These are phyloP conservation scores for Starmerella sp. DNA, from an alignment of 805 yeast genomes.

Conservation along the genomic window DNA sequence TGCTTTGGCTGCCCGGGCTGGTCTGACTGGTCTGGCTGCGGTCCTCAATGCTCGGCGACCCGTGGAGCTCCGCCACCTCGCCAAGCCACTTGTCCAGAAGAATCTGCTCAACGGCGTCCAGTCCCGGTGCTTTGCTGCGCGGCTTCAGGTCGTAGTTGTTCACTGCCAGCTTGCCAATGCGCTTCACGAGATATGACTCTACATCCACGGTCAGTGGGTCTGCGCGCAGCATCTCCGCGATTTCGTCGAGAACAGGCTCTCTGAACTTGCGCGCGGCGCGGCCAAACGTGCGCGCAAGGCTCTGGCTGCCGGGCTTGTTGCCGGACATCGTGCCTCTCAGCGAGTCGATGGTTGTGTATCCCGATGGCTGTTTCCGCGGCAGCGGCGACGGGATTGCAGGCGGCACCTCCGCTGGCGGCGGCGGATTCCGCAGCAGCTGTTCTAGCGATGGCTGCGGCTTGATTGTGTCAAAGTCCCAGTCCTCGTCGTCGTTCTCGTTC, in stretches of 20 bases:
- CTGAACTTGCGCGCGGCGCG: conserved; percentile 23
- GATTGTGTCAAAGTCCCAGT: conserved; percentile 33
- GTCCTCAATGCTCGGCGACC: background rate
- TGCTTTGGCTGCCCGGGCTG: background rate
- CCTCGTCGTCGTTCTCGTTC: conserved; percentile 25
- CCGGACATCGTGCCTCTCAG: conserved; percentile 1
- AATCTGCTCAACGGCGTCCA: conserved; percentile 23
- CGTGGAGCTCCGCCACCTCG: conserved; percentile 14
- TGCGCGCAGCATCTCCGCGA: conserved; percentile 20
- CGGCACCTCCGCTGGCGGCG: conserved; percentile 2
- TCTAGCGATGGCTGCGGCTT: conserved; percentile 23
- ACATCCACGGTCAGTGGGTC: conserved; percentile 23
- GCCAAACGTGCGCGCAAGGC: conserved; percentile 20
- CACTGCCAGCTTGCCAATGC: conserved; percentile 17
- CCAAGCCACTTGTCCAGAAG: conserved; percentile 21
- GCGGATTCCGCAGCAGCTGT: conserved; percentile 13
- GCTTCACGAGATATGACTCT: conserved; percentile 21
- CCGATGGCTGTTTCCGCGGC: background rate
- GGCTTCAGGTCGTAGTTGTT: conserved; percentile 11
- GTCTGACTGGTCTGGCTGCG: background rate
- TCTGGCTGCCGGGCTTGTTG: conserved; percentile 5
- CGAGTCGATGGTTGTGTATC: conserved; percentile 4
- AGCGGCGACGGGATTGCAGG: conserved; percentile 1
- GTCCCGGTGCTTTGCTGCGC: conserved; percentile 5
- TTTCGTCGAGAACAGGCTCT: conserved; percentile 23